A percentile compares a stretch with the other conserved stretches of the same genome.
Evolutionary conservation across 805 yeast genomes (phyloP).

Genomic region (Torulaspora maleeae): DNA sequence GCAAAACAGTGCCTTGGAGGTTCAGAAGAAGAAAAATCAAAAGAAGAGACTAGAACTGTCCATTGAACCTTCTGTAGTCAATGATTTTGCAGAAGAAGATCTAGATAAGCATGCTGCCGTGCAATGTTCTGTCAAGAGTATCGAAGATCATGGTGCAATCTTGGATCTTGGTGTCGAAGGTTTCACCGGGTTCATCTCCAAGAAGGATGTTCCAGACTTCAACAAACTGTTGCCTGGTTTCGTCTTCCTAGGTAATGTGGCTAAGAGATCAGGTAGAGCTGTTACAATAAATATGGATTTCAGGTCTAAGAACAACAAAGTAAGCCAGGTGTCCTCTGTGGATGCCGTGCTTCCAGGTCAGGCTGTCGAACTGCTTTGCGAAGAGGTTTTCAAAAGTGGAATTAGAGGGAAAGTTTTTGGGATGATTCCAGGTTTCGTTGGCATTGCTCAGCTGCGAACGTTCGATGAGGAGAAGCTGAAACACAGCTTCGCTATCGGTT

Average conservation of each 20-base stretch:
- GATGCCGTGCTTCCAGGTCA: constrained; percentile 87
- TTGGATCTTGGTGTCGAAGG: constrained; percentile 61
- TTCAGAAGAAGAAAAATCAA: constrained; percentile 36
- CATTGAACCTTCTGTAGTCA: constrained; percentile 70
- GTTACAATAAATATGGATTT: constrained; percentile 51
- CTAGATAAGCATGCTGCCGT: constrained; percentile 53
- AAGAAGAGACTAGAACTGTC: constrained; percentile 66
- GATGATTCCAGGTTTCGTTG: constrained; percentile 64
- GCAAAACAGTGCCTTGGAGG: constrained; percentile 43
- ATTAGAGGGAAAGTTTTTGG: constrained; percentile 71
- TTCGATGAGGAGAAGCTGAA: constrained; percentile 45
- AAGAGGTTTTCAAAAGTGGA: constrained; percentile 58
- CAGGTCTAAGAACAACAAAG: constrained; percentile 43
- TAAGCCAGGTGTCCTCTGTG: constrained; percentile 59
- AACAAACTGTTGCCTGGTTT: constrained; percentile 52
- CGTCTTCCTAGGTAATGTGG: constrained; percentile 59
- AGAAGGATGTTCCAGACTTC: constrained; percentile 51
- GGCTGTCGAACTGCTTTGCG: constrained; percentile 65
- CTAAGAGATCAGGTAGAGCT: constrained; percentile 42
- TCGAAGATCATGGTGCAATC: constrained; percentile 90
- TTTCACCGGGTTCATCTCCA: constrained; percentile 67
- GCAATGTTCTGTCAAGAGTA: constrained; percentile 71
- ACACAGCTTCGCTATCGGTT: constrained; percentile 64
- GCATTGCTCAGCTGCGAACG: constrained; percentile 57
- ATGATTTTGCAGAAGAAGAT: constrained; percentile 63